Evolutionary conservation across 768 basidiomycete species (phyloP).

Genomic region (Pleurotus tuoliensis): DNA sequence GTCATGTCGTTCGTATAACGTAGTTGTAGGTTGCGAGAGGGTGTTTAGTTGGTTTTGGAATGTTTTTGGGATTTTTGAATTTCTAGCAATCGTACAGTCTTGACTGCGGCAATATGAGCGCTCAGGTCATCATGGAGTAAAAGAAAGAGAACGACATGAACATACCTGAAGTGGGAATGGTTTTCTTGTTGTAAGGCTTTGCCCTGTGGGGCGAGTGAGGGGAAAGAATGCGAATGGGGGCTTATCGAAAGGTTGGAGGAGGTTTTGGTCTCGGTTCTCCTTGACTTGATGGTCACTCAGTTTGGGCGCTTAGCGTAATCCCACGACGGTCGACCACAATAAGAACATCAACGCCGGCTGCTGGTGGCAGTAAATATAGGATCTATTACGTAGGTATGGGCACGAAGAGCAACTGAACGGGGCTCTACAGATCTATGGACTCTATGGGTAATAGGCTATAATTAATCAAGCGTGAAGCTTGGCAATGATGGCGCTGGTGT

Average conservation of each 20-base stretch:
- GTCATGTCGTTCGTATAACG: slow-evolving; percentile 83
- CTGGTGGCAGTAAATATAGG: background rate
- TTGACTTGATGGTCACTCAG: slow-evolving; percentile 37
- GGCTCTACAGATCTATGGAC: background rate
- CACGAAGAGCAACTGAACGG: background rate
- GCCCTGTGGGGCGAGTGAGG: slow-evolving; percentile 90
- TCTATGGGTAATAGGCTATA: slow-evolving; percentile 7
- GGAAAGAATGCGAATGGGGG: slow-evolving; percentile 47
- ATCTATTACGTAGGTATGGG: background rate
- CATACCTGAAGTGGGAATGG: slow-evolving; percentile 28
- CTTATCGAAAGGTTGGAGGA: slow-evolving; percentile 40
- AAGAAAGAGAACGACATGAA: background rate
- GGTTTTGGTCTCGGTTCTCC: slow-evolving; percentile 31
- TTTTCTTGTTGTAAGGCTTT: slow-evolving; percentile 59
- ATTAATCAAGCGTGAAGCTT: slow-evolving; percentile 45
- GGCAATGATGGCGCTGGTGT: slow-evolving; percentile 81
- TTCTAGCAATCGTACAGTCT: slow-evolving; percentile 26
- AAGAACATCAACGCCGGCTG: background rate
- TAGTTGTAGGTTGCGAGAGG: slow-evolving; percentile 33
- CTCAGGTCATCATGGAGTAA: background rate
- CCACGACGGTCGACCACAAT: background rate
- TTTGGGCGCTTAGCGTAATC: slow-evolving; percentile 4
- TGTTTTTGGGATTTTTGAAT: slow-evolving; percentile 40
- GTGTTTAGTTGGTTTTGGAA: slow-evolving; percentile 46
- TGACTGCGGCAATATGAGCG: slow-evolving; percentile 16